These are phyloP conservation scores for Debaryomyces subglobosus DNA, from an alignment of 1,139 yeast species.

Conservation along the genomic window DNA sequence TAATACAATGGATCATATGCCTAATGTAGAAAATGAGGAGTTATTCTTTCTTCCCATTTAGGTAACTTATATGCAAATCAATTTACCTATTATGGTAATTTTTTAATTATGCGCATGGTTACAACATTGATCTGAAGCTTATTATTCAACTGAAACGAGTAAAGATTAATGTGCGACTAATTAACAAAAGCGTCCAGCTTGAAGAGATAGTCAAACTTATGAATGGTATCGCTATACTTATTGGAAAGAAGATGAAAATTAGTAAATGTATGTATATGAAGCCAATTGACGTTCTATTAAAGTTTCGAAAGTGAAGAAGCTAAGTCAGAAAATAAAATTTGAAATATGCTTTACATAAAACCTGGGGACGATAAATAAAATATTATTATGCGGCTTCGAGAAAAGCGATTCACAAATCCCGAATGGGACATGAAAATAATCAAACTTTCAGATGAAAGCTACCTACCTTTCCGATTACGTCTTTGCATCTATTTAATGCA, in stretches of 20 bases:
- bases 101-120: neutral
- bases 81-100: conserved; percentile 26
- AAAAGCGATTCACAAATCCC: neutral
- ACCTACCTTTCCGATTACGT: neutral
- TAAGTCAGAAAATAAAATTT: neutral
- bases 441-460: neutral
- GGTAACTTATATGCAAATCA: conserved; percentile 21
- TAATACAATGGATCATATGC: conserved; percentile 11
- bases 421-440: neutral
- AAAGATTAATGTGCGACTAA: neutral
- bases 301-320: neutral
- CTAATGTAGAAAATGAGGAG: conserved; percentile 30
- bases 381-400: neutral
- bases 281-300: neutral
- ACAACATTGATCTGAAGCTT: neutral
- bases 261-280: neutral
- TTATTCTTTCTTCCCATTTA: conserved; percentile 18
- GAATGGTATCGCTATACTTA: neutral
- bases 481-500: conserved; percentile 5
- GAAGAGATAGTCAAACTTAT: neutral
- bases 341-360: neutral
- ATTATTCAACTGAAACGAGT: neutral
- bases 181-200: neutral
- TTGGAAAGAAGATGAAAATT: neutral
- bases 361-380: neutral